Evolutionary conservation across 129 eudicot species (phyloP), one percentile per base, ranked within the genome.

Genomic region (Centaurea solstitialis): DNA sequence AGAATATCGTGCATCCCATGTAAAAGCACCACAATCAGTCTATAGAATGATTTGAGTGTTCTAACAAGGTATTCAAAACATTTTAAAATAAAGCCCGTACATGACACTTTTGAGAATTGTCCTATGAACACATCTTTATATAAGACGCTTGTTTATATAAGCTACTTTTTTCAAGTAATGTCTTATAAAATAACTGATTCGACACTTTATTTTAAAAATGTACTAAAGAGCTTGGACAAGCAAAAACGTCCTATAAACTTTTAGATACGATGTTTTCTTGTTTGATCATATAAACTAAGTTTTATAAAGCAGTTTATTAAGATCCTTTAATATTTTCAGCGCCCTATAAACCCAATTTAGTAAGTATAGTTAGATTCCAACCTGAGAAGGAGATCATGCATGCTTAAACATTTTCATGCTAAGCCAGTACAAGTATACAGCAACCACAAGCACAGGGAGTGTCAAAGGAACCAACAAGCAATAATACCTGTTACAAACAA

Each of bases 391-490:
- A 24, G 67, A 64, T 87, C 85, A 94, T 4, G 98, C 96, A 82
- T 94, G 97, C 90, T 90, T 94, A 85, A 94, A 94, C 82, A 92
- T 76, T 80, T 94, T 94, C 97, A 94, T 92, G 88, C 92, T 87
- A 73, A 92, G 92, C 96, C 98, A 94, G 61, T 94, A 97, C 57
- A 94, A 86, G 84, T 94, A 94, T 15, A 94, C 89, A 3, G 94
- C 91, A 82, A 90, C 90, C 62, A 90, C 78, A 21, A 92, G 84
- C 73, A 94, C 82, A 4, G 97, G 98, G 33, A 92, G 89, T 23
- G 97, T 83, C 84, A 94, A 79, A 1, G 93, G 93, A 39, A 91
- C 95, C 90, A 93, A 78, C 81, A 88, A 93, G 84, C 98, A 93
- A 81, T 91, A 93, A 80, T 89, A 93, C 83, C 98, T 93, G 95